phyloP scores from a whole-genome alignment of 2,329 filamentous ascomycete species.

The Aspergillus pseudonomiae region DNA sequence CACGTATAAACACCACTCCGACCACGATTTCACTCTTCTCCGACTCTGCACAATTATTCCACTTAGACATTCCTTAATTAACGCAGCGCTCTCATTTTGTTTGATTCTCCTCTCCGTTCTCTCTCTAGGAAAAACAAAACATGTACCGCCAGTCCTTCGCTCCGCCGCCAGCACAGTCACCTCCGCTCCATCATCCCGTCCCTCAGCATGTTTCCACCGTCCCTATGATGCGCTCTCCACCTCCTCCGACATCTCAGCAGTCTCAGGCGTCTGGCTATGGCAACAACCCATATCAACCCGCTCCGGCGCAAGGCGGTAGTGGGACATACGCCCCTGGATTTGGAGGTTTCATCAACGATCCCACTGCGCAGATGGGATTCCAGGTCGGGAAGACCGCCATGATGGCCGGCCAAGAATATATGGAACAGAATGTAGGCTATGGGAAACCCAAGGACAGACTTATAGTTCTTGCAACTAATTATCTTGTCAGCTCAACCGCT shows the following conservation, averaged over 20 bases:
- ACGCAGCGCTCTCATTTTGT: constrained; percentile 7
- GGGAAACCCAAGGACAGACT: not conserved
- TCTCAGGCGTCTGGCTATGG: constrained; percentile 58
- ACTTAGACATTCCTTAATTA: constrained; percentile 9
- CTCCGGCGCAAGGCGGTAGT: constrained; percentile 44
- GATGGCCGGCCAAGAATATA: constrained; percentile 86
- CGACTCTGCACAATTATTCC: constrained; percentile 1
- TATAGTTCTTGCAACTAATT: not conserved
- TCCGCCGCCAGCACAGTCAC: constrained; percentile 74
- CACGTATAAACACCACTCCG: constrained; percentile 35
- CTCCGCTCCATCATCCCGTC: constrained; percentile 93
- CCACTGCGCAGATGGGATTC: constrained; percentile 90
- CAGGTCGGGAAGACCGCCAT: constrained; percentile 93
- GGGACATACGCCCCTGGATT: constrained; percentile 63
- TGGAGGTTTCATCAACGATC: constrained; percentile 93
- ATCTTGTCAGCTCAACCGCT: constrained; percentile 66
- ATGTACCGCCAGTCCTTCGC: constrained; percentile 89
- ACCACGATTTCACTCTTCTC: constrained; percentile 6
- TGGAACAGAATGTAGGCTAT: constrained; percentile 84
- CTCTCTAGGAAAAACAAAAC: constrained; percentile 16
- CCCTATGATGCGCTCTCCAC: constrained; percentile 92
- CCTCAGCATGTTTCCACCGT: constrained; percentile 98
- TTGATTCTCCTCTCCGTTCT: constrained; percentile 12
- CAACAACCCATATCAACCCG: constrained; percentile 53
- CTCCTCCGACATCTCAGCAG: constrained; percentile 74